phyloP scores from a whole-genome alignment of 306 rosid genomes.

The Geum urbanum region DNA sequence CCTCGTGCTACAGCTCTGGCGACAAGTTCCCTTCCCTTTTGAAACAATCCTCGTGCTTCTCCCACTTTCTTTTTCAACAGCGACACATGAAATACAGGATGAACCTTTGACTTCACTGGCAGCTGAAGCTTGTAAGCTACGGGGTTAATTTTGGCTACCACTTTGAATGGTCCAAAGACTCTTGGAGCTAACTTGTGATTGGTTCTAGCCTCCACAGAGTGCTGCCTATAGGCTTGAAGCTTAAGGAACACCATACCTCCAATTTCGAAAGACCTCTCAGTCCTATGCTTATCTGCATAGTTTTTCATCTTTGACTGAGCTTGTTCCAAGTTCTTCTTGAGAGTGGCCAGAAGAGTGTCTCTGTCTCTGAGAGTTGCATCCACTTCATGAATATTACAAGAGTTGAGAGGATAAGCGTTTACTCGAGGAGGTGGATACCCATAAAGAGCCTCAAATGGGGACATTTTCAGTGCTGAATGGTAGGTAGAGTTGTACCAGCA shows the following conservation, averaged over 20 bases:
- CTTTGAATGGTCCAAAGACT: not conserved
- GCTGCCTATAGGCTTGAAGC: not conserved
- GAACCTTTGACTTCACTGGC: too few relatives aligned
- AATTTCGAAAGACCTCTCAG: not conserved
- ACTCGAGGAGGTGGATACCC: not conserved
- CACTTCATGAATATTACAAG: not conserved
- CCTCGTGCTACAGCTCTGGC: too few relatives aligned
- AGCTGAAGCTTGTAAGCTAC: too few relatives aligned
- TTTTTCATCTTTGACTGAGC: not conserved
- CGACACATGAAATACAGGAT: too few relatives aligned
- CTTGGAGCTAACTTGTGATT: not conserved
- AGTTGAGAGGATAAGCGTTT: fast-evolving
- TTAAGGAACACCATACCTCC: not conserved
- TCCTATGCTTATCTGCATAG: not conserved
- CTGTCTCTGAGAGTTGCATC: not conserved
- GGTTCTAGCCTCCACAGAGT: not conserved
- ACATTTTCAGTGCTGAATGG: not conserved
- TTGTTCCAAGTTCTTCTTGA: not conserved
- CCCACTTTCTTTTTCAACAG: too few relatives aligned
- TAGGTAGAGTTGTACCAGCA: not conserved
- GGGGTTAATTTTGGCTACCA: too few relatives aligned
- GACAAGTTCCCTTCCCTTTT: too few relatives aligned
- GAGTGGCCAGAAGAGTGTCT: not conserved
- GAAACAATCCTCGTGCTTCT: too few relatives aligned
- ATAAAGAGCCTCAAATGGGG: not conserved